Percentiles rank a stretch among this genome's conserved stretches.
Conservation (phyloP, 1,284 basidiomycete genomes). For the Trichosporon asahii region DNA sequence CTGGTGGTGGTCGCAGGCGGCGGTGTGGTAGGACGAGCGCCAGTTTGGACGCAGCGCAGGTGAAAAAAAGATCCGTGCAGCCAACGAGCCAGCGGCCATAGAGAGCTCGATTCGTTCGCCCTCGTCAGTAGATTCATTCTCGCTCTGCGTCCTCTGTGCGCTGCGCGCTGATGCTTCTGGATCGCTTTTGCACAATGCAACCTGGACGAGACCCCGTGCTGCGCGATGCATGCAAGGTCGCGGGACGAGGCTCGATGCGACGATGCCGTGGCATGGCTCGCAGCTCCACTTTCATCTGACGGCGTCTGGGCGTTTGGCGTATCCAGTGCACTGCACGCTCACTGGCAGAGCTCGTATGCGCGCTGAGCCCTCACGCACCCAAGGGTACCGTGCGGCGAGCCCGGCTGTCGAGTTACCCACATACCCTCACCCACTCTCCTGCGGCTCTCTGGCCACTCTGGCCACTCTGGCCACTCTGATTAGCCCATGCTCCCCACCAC, state of each 20-base stretch:
- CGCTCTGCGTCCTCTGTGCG: not conserved
- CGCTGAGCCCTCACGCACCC: not conserved
- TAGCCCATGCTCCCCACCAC: not conserved
- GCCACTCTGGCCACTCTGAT: not conserved
- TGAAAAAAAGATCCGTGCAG: constrained; percentile 11
- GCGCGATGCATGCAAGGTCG: not conserved
- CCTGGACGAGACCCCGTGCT: not conserved
- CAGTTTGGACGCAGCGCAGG: not conserved
- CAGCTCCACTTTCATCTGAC: not conserved
- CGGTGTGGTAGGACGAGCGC: not conserved
- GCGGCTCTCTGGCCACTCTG: too few relatives aligned
- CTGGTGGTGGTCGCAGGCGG: constrained; percentile 2
- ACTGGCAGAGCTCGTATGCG: not conserved
- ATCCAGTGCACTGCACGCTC: not conserved
- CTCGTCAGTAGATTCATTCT: not conserved
- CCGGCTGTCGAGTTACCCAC: not conserved
- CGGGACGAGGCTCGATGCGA: not conserved
- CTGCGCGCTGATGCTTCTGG: not conserved
- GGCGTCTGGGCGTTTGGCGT: not conserved
- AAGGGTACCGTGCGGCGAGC: not conserved
- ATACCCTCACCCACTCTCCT: not conserved
- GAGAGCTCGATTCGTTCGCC: constrained; percentile 4
- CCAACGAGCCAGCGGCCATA: constrained; percentile 1
- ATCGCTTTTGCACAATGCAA: not conserved
- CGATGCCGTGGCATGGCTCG: not conserved